These are phyloP conservation scores for Tetradesmus lagerheimii DNA, from an alignment of 139 green algal genomes.

Conservation along the genomic window DNA sequence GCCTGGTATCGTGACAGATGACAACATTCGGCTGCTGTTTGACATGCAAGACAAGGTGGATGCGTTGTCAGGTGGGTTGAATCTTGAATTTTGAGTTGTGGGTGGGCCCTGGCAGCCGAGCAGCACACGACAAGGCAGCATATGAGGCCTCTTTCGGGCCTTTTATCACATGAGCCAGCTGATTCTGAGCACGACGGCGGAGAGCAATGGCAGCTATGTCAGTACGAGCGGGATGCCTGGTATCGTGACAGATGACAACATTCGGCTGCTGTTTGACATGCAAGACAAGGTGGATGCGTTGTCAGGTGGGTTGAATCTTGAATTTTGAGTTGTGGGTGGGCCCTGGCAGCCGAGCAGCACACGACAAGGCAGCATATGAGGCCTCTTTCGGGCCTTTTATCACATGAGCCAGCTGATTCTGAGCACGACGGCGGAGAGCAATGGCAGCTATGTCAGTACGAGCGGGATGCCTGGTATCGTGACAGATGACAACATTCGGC, in stretches of 20 bases:
- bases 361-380: conserved; percentile 81
- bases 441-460: conserved; percentile 26
- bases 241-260: conserved; percentile 71
- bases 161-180: conserved; percentile 94
- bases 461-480: conserved; percentile 75
- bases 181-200: conserved; percentile 66
- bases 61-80: too few relatives aligned
- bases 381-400: conserved; percentile 93
- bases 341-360: conserved; percentile 60
- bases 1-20: conserved; percentile 74
- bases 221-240: conserved; percentile 57
- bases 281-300: too few relatives aligned
- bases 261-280: conserved; percentile 22
- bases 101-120: conserved; percentile 76
- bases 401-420: conserved; percentile 85
- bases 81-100: conserved; percentile 60
- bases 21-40: conserved; percentile 42
- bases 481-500: conserved; percentile 50
- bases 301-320: too few relatives aligned
- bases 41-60: too few relatives aligned
- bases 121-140: conserved; percentile 64
- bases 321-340: conserved; percentile 76
- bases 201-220: conserved; percentile 17
- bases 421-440: conserved; percentile 56
- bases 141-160: conserved; percentile 90